A percentile compares a stretch with the other conserved stretches of the same genome.
phyloP scores from a whole-genome alignment of 164 flowering plant genomes.

The Annona cherimola region DNA sequence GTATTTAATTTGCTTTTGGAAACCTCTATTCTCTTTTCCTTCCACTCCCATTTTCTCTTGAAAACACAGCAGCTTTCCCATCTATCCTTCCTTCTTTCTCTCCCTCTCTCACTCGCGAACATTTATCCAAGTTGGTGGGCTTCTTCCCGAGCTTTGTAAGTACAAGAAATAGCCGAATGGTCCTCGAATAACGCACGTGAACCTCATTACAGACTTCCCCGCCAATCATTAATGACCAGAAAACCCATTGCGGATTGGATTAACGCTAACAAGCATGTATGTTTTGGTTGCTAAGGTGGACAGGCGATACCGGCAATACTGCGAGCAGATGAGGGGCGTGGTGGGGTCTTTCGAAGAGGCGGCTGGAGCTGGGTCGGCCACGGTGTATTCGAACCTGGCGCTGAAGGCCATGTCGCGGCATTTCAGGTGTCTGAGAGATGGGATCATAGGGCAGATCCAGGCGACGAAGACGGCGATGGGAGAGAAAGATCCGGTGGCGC shows the following conservation, averaged over 20 bases:
- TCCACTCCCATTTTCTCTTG: conserved; percentile 1
- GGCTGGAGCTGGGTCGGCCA: conserved; percentile 70
- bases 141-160: not conserved
- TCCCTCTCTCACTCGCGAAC: not conserved
- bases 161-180: not conserved
- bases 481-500: conserved; percentile 60
- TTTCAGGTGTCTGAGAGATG: conserved; percentile 79
- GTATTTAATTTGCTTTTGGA: conserved; percentile 33
- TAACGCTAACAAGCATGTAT: not conserved
- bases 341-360: conserved; percentile 74
- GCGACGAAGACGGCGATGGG: conserved; percentile 72
- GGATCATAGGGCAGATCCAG: conserved; percentile 64
- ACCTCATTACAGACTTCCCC: not conserved
- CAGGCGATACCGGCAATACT: conserved; percentile 83
- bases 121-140: conserved; percentile 1
- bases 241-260: not conserved
- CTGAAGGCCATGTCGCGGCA: conserved; percentile 89
- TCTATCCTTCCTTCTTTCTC: conserved; percentile 1
- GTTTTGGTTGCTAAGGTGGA: conserved; percentile 50
- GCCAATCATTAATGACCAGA: not conserved
- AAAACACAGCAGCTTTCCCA: not conserved
- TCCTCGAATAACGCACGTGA: conserved; percentile 4
- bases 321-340: conserved; percentile 80
- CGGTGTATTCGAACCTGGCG: conserved; percentile 64
- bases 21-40: conserved; percentile 24